Percentiles rank a stretch among this genome's conserved stretches.
phyloP scores from a whole-genome alignment of 2,329 filamentous ascomycete genomes.

The Myriosclerotinia curreyana region DNA sequence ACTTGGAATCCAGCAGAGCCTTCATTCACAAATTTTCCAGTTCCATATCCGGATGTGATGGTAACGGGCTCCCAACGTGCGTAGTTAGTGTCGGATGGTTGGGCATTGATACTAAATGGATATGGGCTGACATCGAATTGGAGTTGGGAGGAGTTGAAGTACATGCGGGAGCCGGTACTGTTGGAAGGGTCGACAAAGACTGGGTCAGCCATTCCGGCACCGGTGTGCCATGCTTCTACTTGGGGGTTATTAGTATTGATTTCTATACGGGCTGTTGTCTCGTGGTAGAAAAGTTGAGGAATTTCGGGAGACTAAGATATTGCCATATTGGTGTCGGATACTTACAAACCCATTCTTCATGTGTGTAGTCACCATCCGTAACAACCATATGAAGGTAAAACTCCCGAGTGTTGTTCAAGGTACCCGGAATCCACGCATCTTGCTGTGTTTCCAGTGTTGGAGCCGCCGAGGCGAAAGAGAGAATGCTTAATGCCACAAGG shows the following conservation, averaged over 20 bases:
- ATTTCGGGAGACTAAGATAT: neutral
- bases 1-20: conserved; percentile 25
- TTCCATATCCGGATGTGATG: conserved; percentile 26
- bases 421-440: conserved; percentile 25
- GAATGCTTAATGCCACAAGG: conserved; percentile 24
- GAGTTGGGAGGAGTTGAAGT: conserved; percentile 30
- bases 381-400: conserved; percentile 30
- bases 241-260: conserved; percentile 10
- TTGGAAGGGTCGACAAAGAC: conserved; percentile 24
- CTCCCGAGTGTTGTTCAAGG: conserved; percentile 33
- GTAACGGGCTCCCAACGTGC: conserved; percentile 28
- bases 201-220: conserved; percentile 31
- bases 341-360: conserved; percentile 28
- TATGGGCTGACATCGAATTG: conserved; percentile 30
- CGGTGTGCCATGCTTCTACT: conserved; percentile 34
- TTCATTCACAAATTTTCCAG: conserved; percentile 22
- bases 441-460: conserved; percentile 21
- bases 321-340: neutral
- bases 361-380: conserved; percentile 20
- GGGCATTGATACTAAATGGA: conserved; percentile 26
- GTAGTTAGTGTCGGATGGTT: conserved; percentile 32
- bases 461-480: conserved; percentile 24
- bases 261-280: neutral
- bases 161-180: conserved; percentile 23
- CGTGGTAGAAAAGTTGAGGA: neutral